Conservation (phyloP, 768 basidiomycete species). For the Mycena venus region DNA sequence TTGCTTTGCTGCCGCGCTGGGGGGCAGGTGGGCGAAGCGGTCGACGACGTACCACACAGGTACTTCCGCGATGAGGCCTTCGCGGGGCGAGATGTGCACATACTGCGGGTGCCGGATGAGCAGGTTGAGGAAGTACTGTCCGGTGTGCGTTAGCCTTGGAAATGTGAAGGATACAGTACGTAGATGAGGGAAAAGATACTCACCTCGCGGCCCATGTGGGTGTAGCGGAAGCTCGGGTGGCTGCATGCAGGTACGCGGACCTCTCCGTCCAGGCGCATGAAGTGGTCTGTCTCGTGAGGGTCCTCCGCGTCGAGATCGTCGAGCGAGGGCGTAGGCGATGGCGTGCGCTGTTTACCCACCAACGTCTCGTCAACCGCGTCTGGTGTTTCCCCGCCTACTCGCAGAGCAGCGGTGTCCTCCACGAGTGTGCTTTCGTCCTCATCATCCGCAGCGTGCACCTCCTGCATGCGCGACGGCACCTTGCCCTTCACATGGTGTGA, state of each 20-base stretch:
- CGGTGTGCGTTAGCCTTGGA: background rate
- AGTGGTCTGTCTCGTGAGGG: constrained; percentile 4
- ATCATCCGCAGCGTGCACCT: background rate
- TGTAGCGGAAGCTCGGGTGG: constrained; percentile 30
- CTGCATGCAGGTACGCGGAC: constrained; percentile 29
- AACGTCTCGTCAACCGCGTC: background rate
- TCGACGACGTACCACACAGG: constrained; percentile 31
- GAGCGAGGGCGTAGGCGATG: constrained; percentile 27
- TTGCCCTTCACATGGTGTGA: background rate
- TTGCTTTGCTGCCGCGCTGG: background rate
- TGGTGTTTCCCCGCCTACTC: background rate
- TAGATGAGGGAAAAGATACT: constrained; percentile 11
- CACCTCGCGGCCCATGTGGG: constrained; percentile 30
- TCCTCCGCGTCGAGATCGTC: constrained; percentile 20
- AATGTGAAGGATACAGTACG: too few relatives aligned
- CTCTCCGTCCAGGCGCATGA: constrained; percentile 34
- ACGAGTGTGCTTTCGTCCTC: background rate
- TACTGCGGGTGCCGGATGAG: constrained; percentile 32
- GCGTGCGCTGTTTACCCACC: background rate
- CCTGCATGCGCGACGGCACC: constrained; percentile 18
- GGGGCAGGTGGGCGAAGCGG: constrained; percentile 8
- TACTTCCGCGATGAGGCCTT: constrained; percentile 20
- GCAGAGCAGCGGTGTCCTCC: background rate
- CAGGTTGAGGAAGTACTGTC: constrained; percentile 25
- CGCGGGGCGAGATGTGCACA: constrained; percentile 29